These are phyloP conservation scores for Penicillium ucsense DNA, from an alignment of 495 filamentous ascomycete species.

Conservation along the genomic window DNA sequence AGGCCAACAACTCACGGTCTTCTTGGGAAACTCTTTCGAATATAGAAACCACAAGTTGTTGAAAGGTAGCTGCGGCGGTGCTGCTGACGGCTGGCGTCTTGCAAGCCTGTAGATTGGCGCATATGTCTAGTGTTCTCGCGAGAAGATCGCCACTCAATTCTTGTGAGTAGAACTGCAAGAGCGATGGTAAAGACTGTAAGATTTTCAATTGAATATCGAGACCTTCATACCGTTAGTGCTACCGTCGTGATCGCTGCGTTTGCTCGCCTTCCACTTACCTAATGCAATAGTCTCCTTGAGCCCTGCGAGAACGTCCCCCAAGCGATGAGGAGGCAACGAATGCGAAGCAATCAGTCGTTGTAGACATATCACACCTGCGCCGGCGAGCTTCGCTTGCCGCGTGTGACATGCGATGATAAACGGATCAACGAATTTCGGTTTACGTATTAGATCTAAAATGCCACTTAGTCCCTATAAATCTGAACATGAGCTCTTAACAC, in stretches of 20 bases:
- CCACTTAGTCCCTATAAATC: slow-evolving; percentile 8
- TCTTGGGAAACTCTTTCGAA: slow-evolving; percentile 85
- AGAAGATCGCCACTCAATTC: slow-evolving; percentile 74
- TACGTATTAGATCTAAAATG: slow-evolving; percentile 65
- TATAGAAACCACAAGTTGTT: slow-evolving; percentile 83
- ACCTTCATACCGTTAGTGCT: slow-evolving; percentile 40
- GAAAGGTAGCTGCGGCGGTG: slow-evolving; percentile 86
- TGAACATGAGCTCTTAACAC: slow-evolving; percentile 4
- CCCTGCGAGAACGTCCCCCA: slow-evolving; percentile 79
- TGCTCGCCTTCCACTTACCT: slow-evolving; percentile 28
- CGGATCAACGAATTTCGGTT: slow-evolving; percentile 76
- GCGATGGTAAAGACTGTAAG: slow-evolving; percentile 80
- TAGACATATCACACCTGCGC: slow-evolving; percentile 76
- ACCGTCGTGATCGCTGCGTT: not conserved
- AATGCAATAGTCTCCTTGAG: slow-evolving; percentile 68
- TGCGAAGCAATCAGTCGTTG: slow-evolving; percentile 77
- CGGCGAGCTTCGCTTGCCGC: slow-evolving; percentile 78
- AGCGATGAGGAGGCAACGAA: slow-evolving; percentile 59
- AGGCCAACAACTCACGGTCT: slow-evolving; percentile 50
- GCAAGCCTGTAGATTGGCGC: slow-evolving; percentile 77
- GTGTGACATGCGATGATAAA: slow-evolving; percentile 88
- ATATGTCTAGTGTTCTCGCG: slow-evolving; percentile 74
- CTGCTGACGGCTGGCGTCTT: slow-evolving; percentile 90
- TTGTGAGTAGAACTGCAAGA: slow-evolving; percentile 82
- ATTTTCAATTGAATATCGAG: slow-evolving; percentile 95